These are phyloP conservation scores for Cyanodermella asteris DNA, from an alignment of 2,329 filamentous ascomycete species.

Conservation along the genomic window DNA sequence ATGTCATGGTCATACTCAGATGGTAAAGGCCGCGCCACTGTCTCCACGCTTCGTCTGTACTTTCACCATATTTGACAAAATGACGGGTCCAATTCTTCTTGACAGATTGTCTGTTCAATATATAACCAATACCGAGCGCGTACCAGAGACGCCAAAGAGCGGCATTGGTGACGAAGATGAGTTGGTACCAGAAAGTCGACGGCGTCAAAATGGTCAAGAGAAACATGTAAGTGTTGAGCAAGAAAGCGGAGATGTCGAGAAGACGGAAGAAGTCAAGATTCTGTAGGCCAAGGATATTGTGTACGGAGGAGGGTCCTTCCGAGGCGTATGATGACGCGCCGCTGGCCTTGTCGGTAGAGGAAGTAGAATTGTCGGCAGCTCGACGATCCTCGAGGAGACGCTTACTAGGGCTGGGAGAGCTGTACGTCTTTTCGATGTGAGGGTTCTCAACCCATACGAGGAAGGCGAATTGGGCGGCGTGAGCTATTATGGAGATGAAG, in stretches of 20 bases:
- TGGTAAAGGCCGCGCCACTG: constrained; percentile 97
- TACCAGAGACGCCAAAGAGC: constrained; percentile 79
- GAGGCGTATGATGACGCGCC: constrained; percentile 18
- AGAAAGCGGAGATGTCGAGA: constrained; percentile 59
- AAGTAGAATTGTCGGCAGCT: constrained; percentile 13
- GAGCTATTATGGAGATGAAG: constrained; percentile 87
- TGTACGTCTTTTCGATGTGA: constrained; percentile 96
- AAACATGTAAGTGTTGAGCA: constrained; percentile 56
- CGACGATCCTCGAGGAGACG: constrained; percentile 15
- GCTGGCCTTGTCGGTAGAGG: constrained; percentile 11
- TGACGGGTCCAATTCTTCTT: constrained; percentile 91
- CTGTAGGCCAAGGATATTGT: constrained; percentile 59
- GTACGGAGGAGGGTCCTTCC: constrained; percentile 41
- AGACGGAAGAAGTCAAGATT: constrained; percentile 80
- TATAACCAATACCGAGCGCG: constrained; percentile 62
- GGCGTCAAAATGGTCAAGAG: constrained; percentile 56
- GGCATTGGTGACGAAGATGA: constrained; percentile 62
- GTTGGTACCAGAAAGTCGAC: constrained; percentile 50
- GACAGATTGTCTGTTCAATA: constrained; percentile 68
- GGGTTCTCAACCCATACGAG: constrained; percentile 82
- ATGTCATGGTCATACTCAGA: constrained; percentile 75
- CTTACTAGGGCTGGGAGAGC: no score
- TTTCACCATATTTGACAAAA: constrained; percentile 92
- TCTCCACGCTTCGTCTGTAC: constrained; percentile 73
- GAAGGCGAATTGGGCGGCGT: constrained; percentile 86